Base-by-base conservation (phyloP, 768 basidiomycete genomes). In the Pleurotus sapidus region DNA sequence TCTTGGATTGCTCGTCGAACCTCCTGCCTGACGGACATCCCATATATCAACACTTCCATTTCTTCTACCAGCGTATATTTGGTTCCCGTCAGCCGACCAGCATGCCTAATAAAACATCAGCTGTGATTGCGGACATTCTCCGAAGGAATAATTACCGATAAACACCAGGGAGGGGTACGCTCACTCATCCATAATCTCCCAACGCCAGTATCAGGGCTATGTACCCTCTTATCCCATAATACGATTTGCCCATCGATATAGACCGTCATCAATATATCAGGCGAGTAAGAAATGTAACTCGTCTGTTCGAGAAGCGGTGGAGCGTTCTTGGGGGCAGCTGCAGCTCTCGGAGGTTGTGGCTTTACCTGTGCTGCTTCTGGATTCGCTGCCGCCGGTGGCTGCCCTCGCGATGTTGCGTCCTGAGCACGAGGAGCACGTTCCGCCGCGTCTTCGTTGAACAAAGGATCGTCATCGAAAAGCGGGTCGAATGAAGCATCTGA, bases 131-230 rank as follows among this genome's bases (percentile, higher is more conserved):
- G 37, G 24, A 20, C 17, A 45, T 15, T 45, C 55, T 9, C 30
- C 42, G 53, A 23, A 18, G 27, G 45, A 57, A 54, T 46, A 76
- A 85, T 66, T 71, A 98, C 96, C 60, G 95, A 95, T 65, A 96
- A 82, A 71, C 94, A 97, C 94, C 95, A 98, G 9, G 93, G 93
- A 27, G 93, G 93, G 18, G 91, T 93, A 72, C 91, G 94, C 61
- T 95, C 95, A 65, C 87, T 88, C 78, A 93, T 86, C 84, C 89
- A 89, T 55, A 98, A 73, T 62, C 93, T 77, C 27, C 93, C 94
- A 1, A 94, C 89, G 5, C 93, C 91, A 5, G 25, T 75, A 25
- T 88, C 85, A 39, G 81, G 72, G 5, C 77, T 77, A 55, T 86
- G 76, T 34, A 83, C 84, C 61, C 96, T 77, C 65, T 87, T 82